Conservation (phyloP, 2,329 filamentous ascomycete species). For the Diaporthe humulicola region DNA sequence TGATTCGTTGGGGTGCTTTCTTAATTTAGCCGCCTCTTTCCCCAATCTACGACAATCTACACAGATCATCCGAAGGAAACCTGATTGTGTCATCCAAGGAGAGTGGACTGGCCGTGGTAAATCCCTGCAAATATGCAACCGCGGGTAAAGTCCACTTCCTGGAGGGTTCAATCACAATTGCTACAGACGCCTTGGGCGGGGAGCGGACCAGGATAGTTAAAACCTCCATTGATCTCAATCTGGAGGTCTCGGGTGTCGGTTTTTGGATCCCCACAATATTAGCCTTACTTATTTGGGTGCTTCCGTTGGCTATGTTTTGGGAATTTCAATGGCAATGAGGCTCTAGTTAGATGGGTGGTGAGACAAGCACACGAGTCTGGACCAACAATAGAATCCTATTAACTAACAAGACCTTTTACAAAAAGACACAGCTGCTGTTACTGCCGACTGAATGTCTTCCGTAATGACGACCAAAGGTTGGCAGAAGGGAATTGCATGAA, state of each 20-base stretch:
- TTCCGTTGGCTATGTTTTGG: background rate
- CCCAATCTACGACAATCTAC: conserved; percentile 7
- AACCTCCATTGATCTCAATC: background rate
- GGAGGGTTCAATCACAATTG: background rate
- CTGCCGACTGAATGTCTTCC: background rate
- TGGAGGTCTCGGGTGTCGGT: background rate
- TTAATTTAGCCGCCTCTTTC: conserved; percentile 19
- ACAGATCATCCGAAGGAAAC: background rate
- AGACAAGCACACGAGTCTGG: background rate
- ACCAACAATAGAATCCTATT: background rate
- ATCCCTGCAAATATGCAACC: background rate
- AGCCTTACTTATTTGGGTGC: background rate
- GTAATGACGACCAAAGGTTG: background rate
- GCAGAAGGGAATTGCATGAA: background rate
- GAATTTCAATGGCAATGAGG: background rate
- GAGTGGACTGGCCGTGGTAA: background rate
- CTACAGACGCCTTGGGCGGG: background rate
- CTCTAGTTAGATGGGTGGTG: background rate
- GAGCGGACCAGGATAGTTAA: background rate
- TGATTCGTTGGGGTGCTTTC: background rate
- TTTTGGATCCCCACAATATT: background rate
- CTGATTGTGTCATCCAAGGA: conserved; percentile 11
- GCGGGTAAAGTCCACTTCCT: background rate
- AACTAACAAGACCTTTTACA: background rate
- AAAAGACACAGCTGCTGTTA: background rate